Evolutionary conservation across 2,329 filamentous ascomycete species (phyloP).

Genomic region (Ceratocystis ficicola): DNA sequence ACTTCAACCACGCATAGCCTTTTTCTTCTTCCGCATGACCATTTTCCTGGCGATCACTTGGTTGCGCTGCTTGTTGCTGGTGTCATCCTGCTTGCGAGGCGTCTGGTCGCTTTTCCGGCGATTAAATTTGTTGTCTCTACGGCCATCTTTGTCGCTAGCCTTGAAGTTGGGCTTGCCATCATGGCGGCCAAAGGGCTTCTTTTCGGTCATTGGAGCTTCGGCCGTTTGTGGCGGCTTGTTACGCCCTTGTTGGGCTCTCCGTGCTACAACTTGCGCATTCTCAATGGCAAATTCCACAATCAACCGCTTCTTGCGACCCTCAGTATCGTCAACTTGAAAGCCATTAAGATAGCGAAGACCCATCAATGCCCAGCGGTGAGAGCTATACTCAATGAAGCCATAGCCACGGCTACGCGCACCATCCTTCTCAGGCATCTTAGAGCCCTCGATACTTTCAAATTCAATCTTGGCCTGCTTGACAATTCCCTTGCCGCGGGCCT

Average conservation of each 20-base stretch:
- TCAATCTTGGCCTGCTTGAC: slow-evolving; percentile 91
- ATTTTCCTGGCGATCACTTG: slow-evolving; percentile 22
- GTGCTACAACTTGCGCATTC: slow-evolving; percentile 86
- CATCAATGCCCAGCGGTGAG: slow-evolving; percentile 89
- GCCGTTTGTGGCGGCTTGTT: slow-evolving; percentile 5
- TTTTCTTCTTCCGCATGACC: slow-evolving; percentile 21
- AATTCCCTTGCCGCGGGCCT: slow-evolving; percentile 69
- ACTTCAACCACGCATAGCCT: slow-evolving; percentile 16
- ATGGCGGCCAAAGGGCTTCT: slow-evolving; percentile 4
- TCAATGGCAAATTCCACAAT: slow-evolving; percentile 98
- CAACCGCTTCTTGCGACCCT: slow-evolving; percentile 73
- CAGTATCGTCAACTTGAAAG: slow-evolving; percentile 44
- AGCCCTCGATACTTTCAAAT: slow-evolving; percentile 75
- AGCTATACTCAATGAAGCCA: slow-evolving; percentile 93
- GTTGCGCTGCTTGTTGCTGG: slow-evolving; percentile 26
- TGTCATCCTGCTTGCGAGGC: slow-evolving; percentile 29
- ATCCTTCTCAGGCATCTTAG: slow-evolving; percentile 68
- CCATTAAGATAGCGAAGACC: slow-evolving; percentile 89
- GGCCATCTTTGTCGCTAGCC: slow-evolving; percentile 19
- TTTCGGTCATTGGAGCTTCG: neutral
- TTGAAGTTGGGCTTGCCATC: slow-evolving; percentile 7
- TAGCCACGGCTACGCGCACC: slow-evolving; percentile 83
- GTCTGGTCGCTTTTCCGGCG: slow-evolving; percentile 24
- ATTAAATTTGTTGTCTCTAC: slow-evolving; percentile 20
- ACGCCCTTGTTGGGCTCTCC: slow-evolving; percentile 36